A percentile compares a stretch with the other conserved stretches of the same genome.
Evolutionary conservation across 2,329 filamentous ascomycete genomes (phyloP).

Genomic region (Penicillium sp.): DNA sequence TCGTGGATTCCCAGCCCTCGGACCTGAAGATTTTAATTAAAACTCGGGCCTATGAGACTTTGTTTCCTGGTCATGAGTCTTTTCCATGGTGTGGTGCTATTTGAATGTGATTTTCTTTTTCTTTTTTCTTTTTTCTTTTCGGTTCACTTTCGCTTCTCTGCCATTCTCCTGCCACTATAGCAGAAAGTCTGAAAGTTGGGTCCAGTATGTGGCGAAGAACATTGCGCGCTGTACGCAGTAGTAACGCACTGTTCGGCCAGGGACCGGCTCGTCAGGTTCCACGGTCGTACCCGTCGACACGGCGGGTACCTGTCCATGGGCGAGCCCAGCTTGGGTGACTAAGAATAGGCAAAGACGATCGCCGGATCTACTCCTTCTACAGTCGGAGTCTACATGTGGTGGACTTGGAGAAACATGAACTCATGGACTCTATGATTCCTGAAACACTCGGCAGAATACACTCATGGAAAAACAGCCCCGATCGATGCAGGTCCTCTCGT

Average conservation of each 20-base stretch:
- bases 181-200: not conserved
- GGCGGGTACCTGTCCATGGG: conserved; percentile 1
- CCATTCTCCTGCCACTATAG: not conserved
- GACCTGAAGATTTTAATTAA: not conserved
- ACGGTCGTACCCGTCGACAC: not conserved
- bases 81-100: no score
- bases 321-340: not conserved
- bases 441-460: not conserved
- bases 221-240: no score
- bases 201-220: not conserved
- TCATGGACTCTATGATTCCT: not conserved
- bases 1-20: not conserved
- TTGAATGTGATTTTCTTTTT: not conserved
- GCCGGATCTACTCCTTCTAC: not conserved
- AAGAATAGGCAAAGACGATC: conserved; percentile 1
- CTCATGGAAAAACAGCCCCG: not conserved
- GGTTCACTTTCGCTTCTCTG: not conserved
- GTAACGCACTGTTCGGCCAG: not conserved
- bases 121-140: not conserved
- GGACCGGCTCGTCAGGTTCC: not conserved
- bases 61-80: no score
- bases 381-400: no score
- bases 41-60: not conserved
- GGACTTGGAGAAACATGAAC: not conserved
- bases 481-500: no score